Conservation (phyloP, 768 basidiomycete genomes). For the Hygrophoropsis aurantiaca region DNA sequence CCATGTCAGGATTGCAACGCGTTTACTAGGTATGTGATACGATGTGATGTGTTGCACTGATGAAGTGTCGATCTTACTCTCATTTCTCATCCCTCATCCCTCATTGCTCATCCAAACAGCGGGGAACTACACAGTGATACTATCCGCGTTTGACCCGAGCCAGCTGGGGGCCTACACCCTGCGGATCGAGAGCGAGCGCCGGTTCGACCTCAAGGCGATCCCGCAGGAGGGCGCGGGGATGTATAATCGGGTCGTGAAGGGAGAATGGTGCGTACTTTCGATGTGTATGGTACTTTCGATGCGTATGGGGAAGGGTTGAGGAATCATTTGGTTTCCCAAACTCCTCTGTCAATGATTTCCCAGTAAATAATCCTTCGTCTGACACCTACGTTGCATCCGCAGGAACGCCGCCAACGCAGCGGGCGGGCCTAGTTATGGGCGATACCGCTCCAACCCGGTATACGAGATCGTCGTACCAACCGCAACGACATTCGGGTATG, state of each 20-base stretch:
- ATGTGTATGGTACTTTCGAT: too few species aligned
- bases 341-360: background rate
- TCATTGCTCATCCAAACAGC: constrained; percentile 20
- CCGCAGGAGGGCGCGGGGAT: constrained; percentile 91
- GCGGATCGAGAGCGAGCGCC: constrained; percentile 57
- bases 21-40: constrained; percentile 47
- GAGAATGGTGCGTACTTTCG: constrained; percentile 80
- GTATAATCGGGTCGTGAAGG: constrained; percentile 69
- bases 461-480: constrained; percentile 60
- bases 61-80: constrained; percentile 9
- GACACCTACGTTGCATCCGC: constrained; percentile 1
- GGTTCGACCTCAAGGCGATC: constrained; percentile 64
- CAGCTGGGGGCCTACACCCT: constrained; percentile 68
- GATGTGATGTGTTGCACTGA: too few species aligned
- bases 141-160: constrained; percentile 80
- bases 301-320: too few species aligned
- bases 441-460: constrained; percentile 68
- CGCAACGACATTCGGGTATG: constrained; percentile 58
- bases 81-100: background rate
- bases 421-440: constrained; percentile 66
- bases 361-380: background rate
- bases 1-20: constrained; percentile 52
- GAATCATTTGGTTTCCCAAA: too few species aligned
- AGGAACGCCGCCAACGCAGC: constrained; percentile 63
- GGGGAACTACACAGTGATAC: constrained; percentile 80